Conservation (phyloP, 2,329 filamentous ascomycete species). For the Neonectria sp. region DNA sequence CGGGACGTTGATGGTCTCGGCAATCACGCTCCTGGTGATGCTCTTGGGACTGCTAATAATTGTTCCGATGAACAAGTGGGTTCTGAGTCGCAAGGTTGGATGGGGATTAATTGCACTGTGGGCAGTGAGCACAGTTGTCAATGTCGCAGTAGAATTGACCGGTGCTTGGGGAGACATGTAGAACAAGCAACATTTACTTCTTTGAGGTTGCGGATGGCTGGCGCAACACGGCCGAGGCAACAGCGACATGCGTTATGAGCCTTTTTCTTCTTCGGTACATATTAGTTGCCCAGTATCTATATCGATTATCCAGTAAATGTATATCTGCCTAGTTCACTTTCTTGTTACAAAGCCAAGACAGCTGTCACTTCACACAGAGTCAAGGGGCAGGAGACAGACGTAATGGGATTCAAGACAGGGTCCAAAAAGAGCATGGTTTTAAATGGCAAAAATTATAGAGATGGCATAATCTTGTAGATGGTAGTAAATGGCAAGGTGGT, state of each 20-base stretch:
- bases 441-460: constrained; percentile 28
- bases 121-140: constrained; percentile 83
- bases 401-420: background rate
- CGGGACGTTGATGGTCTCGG: constrained; percentile 87
- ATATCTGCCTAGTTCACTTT: background rate
- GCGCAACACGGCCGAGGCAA: constrained; percentile 8
- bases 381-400: background rate
- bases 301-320: background rate
- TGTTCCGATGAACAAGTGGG: constrained; percentile 89
- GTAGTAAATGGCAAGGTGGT: constrained; percentile 2
- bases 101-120: constrained; percentile 86
- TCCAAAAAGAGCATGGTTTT: background rate
- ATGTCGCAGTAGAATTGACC: constrained; percentile 84
- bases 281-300: background rate
- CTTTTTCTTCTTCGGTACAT: constrained; percentile 1
- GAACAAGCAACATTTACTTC: background rate
- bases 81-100: constrained; percentile 87
- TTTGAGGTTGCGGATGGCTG: background rate
- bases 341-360: background rate
- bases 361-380: background rate
- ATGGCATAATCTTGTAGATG: constrained; percentile 9
- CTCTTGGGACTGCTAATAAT: constrained; percentile 83
- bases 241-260: background rate
- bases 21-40: constrained; percentile 86
- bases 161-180: constrained; percentile 62